Conservation (phyloP, 2,329 filamentous ascomycete genomes). For the Clathrospora elynae region DNA sequence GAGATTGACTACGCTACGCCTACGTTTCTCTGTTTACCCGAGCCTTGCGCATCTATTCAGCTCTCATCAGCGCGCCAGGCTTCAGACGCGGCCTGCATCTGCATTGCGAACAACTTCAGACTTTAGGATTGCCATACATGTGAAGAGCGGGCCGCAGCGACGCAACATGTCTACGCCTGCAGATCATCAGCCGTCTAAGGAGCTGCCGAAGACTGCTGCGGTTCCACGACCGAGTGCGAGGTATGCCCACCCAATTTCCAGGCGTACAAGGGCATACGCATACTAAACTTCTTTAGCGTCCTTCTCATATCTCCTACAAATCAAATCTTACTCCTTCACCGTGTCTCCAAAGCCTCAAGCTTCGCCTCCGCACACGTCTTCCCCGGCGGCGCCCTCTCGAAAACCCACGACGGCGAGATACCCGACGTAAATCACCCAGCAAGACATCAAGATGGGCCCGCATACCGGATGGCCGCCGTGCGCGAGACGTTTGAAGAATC, state of each 20-base stretch:
- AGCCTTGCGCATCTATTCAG: background rate
- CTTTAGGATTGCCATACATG: no score
- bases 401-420: conserved; percentile 72
- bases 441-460: conserved; percentile 71
- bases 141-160: conserved; percentile 1
- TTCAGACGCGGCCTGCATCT: background rate
- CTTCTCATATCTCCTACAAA: conserved; percentile 85
- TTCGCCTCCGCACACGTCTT: conserved; percentile 96
- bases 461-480: conserved; percentile 82
- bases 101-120: background rate
- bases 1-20: background rate
- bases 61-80: background rate
- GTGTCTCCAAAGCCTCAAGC: conserved; percentile 78
- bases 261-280: background rate
- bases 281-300: conserved; percentile 60
- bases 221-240: conserved; percentile 68
- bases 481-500: conserved; percentile 95
- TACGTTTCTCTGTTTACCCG: background rate
- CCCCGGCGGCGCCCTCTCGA: conserved; percentile 83
- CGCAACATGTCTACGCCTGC: conserved; percentile 42
- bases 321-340: conserved; percentile 84
- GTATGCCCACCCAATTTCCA: conserved; percentile 42
- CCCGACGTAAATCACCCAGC: conserved; percentile 56
- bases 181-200: conserved; percentile 39
- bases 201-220: conserved; percentile 45